Conservation (phyloP, 441 rosid genomes). For the Geranium incanum region DNA sequence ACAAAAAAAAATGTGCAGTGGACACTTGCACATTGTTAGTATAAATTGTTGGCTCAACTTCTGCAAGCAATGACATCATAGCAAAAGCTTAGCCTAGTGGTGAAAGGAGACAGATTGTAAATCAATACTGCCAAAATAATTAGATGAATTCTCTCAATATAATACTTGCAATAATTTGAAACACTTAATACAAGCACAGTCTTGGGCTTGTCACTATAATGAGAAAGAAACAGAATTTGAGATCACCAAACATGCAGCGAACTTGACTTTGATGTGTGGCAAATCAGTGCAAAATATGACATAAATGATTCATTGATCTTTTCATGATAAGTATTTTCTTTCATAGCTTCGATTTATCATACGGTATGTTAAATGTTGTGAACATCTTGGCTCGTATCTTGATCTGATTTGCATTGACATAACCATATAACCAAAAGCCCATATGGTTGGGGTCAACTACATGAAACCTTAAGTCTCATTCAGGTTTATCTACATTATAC, state of each 20-base stretch:
- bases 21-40: conserved; percentile 5
- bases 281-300: background rate
- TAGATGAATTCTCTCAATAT: background rate
- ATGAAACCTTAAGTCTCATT: background rate
- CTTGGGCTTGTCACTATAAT: conserved; percentile 5
- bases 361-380: background rate
- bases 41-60: conserved; percentile 35
- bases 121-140: background rate
- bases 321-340: conserved; percentile 9
- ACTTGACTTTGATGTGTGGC: conserved; percentile 7
- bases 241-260: conserved; percentile 8
- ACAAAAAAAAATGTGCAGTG: background rate
- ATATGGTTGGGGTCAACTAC: background rate
- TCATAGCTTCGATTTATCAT: background rate
- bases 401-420: background rate
- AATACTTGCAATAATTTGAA: conserved; percentile 5
- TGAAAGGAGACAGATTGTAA: background rate
- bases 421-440: background rate
- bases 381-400: background rate
- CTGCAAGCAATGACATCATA: conserved; percentile 40
- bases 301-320: background rate
- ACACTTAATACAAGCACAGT: background rate
- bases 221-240: conserved; percentile 1
- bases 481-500: background rate
- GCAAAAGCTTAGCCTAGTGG: background rate